Evolutionary conservation across 2,329 filamentous ascomycete genomes (phyloP).

Genomic region (Colletotrichum lentis): DNA sequence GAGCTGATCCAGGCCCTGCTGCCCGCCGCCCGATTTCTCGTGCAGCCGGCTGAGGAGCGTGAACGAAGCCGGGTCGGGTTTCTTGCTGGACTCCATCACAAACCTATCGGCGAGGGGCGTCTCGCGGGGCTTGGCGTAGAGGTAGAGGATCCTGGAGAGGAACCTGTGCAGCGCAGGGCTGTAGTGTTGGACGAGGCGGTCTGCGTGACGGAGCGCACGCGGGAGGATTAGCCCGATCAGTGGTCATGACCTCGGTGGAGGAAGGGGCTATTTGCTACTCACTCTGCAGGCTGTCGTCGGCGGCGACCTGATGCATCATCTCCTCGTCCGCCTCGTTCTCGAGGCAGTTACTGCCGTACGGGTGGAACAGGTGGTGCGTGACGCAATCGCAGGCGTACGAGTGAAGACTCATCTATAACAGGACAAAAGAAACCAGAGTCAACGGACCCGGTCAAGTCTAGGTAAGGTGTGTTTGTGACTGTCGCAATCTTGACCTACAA

Average conservation of each 20-base stretch:
- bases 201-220: slow-evolving; percentile 45
- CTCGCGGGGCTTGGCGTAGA: slow-evolving; percentile 62
- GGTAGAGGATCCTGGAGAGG: slow-evolving; percentile 55
- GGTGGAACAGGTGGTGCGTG: slow-evolving; percentile 74
- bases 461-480: background rate
- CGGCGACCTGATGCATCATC: slow-evolving; percentile 74
- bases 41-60: slow-evolving; percentile 68
- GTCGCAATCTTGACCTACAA: slow-evolving; percentile 55
- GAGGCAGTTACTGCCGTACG: slow-evolving; percentile 69
- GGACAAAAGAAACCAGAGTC: background rate
- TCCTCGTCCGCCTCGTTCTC: slow-evolving; percentile 63
- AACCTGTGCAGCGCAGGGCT: slow-evolving; percentile 60
- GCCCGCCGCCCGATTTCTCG: slow-evolving; percentile 51
- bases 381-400: slow-evolving; percentile 75
- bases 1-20: slow-evolving; percentile 56
- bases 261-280: slow-evolving; percentile 42
- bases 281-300: slow-evolving; percentile 74
- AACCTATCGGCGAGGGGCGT: slow-evolving; percentile 67
- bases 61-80: slow-evolving; percentile 58
- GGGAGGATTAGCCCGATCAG: background rate
- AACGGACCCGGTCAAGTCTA: slow-evolving; percentile 25
- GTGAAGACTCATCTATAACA: slow-evolving; percentile 55
- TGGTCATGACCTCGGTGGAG: background rate
- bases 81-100: slow-evolving; percentile 61
- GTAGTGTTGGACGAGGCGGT: slow-evolving; percentile 68